Percentiles rank a stretch among this genome's conserved stretches.
Conservation (phyloP, 2,329 filamentous ascomycete species). For the Aspergillus unguis region DNA sequence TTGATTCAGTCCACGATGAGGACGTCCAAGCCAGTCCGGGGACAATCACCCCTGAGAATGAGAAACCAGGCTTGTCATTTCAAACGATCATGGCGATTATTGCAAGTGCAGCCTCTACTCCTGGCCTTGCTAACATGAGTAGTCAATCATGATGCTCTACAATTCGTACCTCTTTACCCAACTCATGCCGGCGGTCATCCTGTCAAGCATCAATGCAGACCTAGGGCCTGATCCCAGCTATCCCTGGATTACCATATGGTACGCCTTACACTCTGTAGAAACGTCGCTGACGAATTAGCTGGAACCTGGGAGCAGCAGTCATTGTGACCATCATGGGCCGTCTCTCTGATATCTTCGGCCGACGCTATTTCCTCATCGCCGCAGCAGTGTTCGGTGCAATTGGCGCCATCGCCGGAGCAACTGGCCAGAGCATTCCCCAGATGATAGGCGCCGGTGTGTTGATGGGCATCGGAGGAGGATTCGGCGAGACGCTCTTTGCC, state of each 20-base stretch:
- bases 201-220: constrained; percentile 4
- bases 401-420: neutral
- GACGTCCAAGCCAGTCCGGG: neutral
- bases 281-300: neutral
- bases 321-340: constrained; percentile 4
- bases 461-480: neutral
- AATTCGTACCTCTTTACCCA: constrained; percentile 9
- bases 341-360: constrained; percentile 6
- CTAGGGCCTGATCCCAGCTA: neutral
- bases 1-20: neutral
- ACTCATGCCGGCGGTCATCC: constrained; percentile 6
- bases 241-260: constrained; percentile 7
- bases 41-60: neutral
- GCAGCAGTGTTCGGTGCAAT: neutral
- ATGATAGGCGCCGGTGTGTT: neutral
- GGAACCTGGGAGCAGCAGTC: constrained; percentile 5
- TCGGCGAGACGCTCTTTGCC: neutral
- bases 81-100: neutral
- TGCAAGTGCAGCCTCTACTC: neutral
- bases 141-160: neutral
- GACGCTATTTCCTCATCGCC: constrained; percentile 3
- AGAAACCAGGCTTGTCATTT: neutral
- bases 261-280: neutral
- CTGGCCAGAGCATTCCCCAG: neutral
- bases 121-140: neutral